Conservation (phyloP, 1,284 basidiomycete species). For the Rhodotorula sp. region DNA sequence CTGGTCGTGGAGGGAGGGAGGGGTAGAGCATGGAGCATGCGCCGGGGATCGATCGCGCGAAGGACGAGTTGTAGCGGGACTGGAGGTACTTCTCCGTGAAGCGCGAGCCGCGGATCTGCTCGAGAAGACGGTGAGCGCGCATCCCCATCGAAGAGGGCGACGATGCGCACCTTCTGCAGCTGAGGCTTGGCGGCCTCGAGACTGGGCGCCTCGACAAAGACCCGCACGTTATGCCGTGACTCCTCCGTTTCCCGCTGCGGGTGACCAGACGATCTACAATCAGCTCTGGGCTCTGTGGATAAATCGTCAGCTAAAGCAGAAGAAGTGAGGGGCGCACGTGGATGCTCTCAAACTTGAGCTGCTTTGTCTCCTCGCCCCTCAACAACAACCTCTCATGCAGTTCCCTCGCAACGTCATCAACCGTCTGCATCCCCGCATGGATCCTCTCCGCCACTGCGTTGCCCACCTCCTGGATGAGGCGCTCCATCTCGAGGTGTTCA, state of each 20-base stretch:
- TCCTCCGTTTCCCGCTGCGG: constrained; percentile 75
- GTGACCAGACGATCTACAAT: background rate
- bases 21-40: constrained; percentile 25
- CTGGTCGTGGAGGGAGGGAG: constrained; percentile 47
- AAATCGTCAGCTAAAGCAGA: background rate
- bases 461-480: constrained; percentile 89
- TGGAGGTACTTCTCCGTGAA: constrained; percentile 92
- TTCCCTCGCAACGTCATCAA: constrained; percentile 92
- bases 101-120: constrained; percentile 82
- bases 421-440: constrained; percentile 74
- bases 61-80: constrained; percentile 59
- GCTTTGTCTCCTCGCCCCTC: constrained; percentile 94
- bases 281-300: background rate
- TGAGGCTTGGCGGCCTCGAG: constrained; percentile 73
- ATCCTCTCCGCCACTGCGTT: constrained; percentile 89
- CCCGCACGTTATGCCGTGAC: constrained; percentile 81
- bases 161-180: constrained; percentile 68
- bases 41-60: constrained; percentile 57
- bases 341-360: constrained; percentile 93
- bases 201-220: constrained; percentile 74
- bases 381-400: constrained; percentile 86
- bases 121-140: background rate
- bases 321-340: constrained; percentile 50
- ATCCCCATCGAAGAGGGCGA: background rate
- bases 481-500: constrained; percentile 96